phyloP scores from a whole-genome alignment of 148 eudicot genomes.

The Spergularia marina region DNA sequence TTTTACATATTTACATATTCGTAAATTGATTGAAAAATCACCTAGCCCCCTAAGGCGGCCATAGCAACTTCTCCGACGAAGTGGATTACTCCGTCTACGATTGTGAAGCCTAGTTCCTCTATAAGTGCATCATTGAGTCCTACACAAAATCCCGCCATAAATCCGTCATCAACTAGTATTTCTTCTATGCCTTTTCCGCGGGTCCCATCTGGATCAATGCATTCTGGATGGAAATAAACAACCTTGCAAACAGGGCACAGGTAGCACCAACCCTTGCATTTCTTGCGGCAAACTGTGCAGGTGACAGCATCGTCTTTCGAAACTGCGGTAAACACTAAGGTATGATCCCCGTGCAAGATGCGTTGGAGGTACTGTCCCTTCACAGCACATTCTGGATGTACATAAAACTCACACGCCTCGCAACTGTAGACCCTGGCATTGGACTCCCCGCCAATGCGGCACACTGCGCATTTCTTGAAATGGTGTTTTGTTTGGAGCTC shows the following conservation, averaged over 20 bases:
- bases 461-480: neutral
- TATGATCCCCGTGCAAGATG: slow-evolving; percentile 9
- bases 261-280: slow-evolving; percentile 9
- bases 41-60: no score
- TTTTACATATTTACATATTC: no score
- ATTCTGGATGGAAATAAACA: neutral
- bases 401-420: slow-evolving; percentile 13
- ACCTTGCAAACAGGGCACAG: neutral
- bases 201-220: neutral
- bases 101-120: no score
- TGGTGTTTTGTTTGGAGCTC: slow-evolving; percentile 16
- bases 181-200: neutral
- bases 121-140: no score
- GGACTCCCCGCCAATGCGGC: neutral
- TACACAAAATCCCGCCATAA: no score
- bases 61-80: no score
- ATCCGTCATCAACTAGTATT: no score
- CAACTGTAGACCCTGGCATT: slow-evolving; percentile 23
- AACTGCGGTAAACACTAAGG: neutral
- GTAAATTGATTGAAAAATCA: no score
- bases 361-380: slow-evolving; percentile 18
- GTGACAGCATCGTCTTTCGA: neutral
- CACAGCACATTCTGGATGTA: slow-evolving; percentile 17
- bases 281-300: neutral
- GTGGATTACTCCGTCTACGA: no score